Conservation (phyloP, 2,329 filamentous ascomycete species). For the Xenosphaeropsis pyriputrescens region DNA sequence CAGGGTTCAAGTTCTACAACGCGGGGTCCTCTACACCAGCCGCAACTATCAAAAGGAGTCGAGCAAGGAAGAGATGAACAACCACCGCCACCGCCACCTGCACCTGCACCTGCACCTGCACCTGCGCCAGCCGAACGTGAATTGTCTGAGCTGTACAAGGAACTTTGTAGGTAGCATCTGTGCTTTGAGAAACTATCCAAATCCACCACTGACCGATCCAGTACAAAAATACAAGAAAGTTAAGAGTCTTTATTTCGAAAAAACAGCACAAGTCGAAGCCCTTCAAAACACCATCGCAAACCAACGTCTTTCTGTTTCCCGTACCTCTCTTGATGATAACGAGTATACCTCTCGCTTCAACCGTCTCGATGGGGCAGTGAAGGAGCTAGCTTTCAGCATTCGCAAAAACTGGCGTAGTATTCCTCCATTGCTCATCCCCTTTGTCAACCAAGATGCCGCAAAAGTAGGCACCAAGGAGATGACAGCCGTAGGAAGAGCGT, state of each 20-base stretch:
- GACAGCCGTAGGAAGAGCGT: constrained; percentile 83
- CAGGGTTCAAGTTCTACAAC: constrained; percentile 15
- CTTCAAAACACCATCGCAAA: constrained; percentile 96
- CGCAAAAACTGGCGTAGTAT: constrained; percentile 83
- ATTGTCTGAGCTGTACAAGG: constrained; percentile 23
- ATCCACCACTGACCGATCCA: constrained; percentile 20
- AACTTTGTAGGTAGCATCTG: constrained; percentile 20
- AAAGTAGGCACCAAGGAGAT: constrained; percentile 90
- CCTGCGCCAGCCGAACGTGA: constrained; percentile 14
- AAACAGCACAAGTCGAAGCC: constrained; percentile 78
- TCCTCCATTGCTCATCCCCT: constrained; percentile 65
- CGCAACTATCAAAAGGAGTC: constrained; percentile 10
- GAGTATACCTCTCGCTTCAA: constrained; percentile 86
- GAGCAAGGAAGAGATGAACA: constrained; percentile 31
- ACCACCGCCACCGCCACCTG: too few species aligned
- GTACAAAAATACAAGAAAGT: constrained; percentile 96
- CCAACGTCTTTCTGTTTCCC: constrained; percentile 85
- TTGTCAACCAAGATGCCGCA: constrained; percentile 74
- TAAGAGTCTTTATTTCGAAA: constrained; percentile 93
- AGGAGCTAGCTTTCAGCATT: constrained; percentile 89
- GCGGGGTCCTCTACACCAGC: constrained; percentile 15
- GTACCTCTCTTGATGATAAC: constrained; percentile 86
- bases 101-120: too few species aligned
- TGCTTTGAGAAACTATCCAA: not conserved
- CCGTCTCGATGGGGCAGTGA: constrained; percentile 83